Evolutionary conservation across 2,329 filamentous ascomycete species (phyloP).

Genomic region (Penicillium sp.): DNA sequence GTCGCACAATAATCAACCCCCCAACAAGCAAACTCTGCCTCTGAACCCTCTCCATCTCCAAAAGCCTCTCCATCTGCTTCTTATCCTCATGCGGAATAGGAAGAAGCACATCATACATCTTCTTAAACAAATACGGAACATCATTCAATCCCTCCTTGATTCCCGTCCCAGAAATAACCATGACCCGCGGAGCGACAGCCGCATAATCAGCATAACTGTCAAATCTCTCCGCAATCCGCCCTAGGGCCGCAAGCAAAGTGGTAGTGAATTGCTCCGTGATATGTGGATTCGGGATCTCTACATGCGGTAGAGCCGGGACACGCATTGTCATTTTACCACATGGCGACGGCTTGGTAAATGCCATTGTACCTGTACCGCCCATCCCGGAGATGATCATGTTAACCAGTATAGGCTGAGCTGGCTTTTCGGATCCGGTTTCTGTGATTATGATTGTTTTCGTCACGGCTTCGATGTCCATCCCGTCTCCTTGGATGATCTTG

Average conservation of each 20-base stretch:
- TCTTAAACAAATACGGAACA: constrained; percentile 30
- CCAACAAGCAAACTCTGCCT: constrained; percentile 11
- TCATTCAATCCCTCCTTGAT: constrained; percentile 26
- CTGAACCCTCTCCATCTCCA: constrained; percentile 23
- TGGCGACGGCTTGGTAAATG: constrained; percentile 22
- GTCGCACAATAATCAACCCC: constrained; percentile 30
- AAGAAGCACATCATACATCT: constrained; percentile 31
- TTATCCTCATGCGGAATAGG: constrained; percentile 38
- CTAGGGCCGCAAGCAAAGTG: constrained; percentile 26
- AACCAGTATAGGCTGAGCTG: constrained; percentile 29
- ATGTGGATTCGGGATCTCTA: constrained; percentile 32
- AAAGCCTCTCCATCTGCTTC: constrained; percentile 29
- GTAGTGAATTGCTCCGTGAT: constrained; percentile 32
- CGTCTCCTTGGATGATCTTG: constrained; percentile 50
- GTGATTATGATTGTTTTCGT: constrained; percentile 33
- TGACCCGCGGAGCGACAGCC: constrained; percentile 22
- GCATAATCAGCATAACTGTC: constrained; percentile 1
- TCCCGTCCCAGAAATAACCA: constrained; percentile 35
- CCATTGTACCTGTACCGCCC: constrained; percentile 32
- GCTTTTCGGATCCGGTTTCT: not conserved
- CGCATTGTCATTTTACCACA: constrained; percentile 10
- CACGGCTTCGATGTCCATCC: constrained; percentile 43
- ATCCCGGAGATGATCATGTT: constrained; percentile 51
- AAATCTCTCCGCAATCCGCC: constrained; percentile 15
- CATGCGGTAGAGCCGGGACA: constrained; percentile 12